Percentiles rank a stretch among this genome's conserved stretches.
Conservation (phyloP, 2,329 filamentous ascomycete species). For the Macrophomina phaseolina region DNA sequence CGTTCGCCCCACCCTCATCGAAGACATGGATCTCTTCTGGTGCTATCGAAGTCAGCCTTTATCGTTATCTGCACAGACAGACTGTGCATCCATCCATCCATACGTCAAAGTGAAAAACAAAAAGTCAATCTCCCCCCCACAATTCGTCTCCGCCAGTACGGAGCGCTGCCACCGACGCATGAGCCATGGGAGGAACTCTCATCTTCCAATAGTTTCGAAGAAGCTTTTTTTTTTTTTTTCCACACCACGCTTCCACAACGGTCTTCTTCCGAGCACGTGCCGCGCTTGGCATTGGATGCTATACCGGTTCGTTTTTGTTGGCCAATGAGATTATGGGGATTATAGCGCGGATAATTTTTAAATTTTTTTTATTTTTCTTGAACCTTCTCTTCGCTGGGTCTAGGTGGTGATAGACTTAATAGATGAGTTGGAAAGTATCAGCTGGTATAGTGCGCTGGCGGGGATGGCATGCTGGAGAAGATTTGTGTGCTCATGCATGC, state of each 20-base stretch:
- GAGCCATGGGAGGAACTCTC: background rate
- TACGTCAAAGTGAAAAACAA: background rate
- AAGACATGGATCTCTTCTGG: background rate
- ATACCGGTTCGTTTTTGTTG: background rate
- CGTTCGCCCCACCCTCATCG: background rate
- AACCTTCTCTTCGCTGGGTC: background rate
- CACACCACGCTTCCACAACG: background rate
- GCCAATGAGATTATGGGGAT: background rate
- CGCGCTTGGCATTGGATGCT: background rate
- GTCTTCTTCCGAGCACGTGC: background rate
- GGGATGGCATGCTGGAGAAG: background rate
- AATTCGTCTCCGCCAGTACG: no score
- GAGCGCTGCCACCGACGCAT: background rate
- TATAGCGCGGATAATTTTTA: background rate
- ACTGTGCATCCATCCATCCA: background rate
- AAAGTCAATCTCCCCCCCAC: background rate
- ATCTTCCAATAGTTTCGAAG: conserved; percentile 1
- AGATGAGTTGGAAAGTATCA: background rate
- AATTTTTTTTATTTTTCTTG: background rate
- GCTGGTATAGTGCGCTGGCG: background rate
- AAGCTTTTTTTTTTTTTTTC: background rate
- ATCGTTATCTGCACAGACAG: background rate
- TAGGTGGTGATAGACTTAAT: background rate
- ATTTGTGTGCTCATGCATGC: conserved; percentile 6
- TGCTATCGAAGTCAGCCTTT: background rate